Base-by-base conservation (phyloP, 192 early-diverging fungal species). In the Backusella parvicylindrica region DNA sequence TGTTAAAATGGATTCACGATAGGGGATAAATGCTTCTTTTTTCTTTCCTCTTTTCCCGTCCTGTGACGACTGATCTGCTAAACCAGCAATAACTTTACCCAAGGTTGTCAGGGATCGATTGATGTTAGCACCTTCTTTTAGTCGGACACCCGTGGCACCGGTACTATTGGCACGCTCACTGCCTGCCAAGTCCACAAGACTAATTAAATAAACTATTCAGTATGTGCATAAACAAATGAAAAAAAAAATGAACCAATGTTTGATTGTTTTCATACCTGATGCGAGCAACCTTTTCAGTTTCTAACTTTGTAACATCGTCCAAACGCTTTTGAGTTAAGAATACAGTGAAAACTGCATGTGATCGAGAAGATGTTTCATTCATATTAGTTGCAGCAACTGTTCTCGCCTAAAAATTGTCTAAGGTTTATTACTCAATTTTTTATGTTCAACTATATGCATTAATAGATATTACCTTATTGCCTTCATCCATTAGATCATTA, bases 301-400 rank as follows among this genome's bases (percentile, higher is more conserved):
- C 86, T 40, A 91, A 78, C 43, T 81, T 89, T n/a, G 84, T 86
- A 18, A 79, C 37, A 1, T 63, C 50, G 72, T 88, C 87, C 9
- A 84, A 73, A 6, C 84, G 75, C 72, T 88, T 91, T 77, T 92
- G 88, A 6, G 92, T 92, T 26, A 95, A 81, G 6, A 91, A 85
- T 0, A 94, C 78, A 0, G 93, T 93, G 68, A 94, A 95, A 30
- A 95, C 93, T 1, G 93, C 94, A 80, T 95, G 94, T 15, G 97
- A 92, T 41, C 96, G 89, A 82, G 91, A 93, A 43, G 95, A 97
- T 4, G 90, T 90, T 70, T 92, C 96, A 82, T 98, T 98, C 95
- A 97, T 96, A 70, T 95, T 92, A 43, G 97, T 98, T 16, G 95
- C 88, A 1, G 95, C 97, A n/a, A 96, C 94, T 0, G 95, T 97